Evolutionary conservation across 495 filamentous ascomycete genomes (phyloP).

Genomic region (Wilcoxina mikolae): DNA sequence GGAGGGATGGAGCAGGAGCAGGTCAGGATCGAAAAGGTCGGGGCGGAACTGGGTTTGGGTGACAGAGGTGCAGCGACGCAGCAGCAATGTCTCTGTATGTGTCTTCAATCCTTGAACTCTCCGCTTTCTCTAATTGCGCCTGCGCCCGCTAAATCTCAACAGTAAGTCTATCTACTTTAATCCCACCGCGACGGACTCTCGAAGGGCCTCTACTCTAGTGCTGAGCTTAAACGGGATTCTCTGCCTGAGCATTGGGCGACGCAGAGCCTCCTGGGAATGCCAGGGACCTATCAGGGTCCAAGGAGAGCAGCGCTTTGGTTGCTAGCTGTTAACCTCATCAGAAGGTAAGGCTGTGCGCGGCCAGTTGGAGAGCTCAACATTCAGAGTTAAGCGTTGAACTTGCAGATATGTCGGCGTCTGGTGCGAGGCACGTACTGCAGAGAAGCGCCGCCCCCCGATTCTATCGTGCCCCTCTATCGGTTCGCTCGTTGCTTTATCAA

Average conservation of each 20-base stretch:
- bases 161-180: background rate
- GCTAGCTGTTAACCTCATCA: background rate
- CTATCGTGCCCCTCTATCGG: no score
- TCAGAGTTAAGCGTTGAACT: no score
- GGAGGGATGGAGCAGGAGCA: constrained; percentile 21
- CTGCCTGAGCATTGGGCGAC: background rate
- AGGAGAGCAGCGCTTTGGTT: background rate
- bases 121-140: background rate
- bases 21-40: constrained; percentile 15
- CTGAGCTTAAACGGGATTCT: background rate
- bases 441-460: no score
- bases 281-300: constrained; percentile 6
- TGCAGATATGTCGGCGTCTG: no score
- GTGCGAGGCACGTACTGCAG: no score
- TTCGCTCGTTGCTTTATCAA: no score
- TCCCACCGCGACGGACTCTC: background rate
- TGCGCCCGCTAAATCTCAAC: background rate
- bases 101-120: background rate
- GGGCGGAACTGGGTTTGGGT: constrained; percentile 20
- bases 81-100: constrained; percentile 1
- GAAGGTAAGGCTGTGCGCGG: background rate
- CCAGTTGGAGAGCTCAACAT: background rate
- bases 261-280: constrained; percentile 2
- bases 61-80: constrained; percentile 1
- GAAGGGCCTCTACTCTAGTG: background rate